Evolutionary conservation across 1,139 yeast species (phyloP).

Genomic region (Pichia sp.): DNA sequence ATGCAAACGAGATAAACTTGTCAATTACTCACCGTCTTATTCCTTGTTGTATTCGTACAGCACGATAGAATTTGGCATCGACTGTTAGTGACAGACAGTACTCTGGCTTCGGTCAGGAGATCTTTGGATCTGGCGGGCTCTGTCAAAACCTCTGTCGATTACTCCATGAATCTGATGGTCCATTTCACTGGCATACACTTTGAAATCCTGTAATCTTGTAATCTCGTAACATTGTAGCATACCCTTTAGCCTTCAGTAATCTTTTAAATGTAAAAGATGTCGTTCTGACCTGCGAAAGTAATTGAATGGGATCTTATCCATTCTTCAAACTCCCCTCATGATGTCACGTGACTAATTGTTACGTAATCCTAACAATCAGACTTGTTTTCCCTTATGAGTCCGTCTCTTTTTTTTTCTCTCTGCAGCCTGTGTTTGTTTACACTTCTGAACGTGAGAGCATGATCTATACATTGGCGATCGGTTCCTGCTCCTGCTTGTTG

Average conservation of each 20-base stretch:
- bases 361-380: too few relatives aligned
- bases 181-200: slow-evolving; percentile 55
- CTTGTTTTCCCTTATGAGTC: too few relatives aligned
- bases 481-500: too few relatives aligned
- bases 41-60: slow-evolving; percentile 7
- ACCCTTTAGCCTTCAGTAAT: background rate
- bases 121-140: slow-evolving; percentile 4
- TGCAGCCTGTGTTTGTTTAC: background rate
- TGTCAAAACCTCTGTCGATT: background rate
- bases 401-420: background rate
- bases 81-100: slow-evolving; percentile 12
- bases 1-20: slow-evolving; percentile 83
- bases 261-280: background rate
- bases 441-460: background rate
- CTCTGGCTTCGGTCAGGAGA: slow-evolving; percentile 21
- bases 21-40: slow-evolving; percentile 66
- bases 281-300: too few relatives aligned
- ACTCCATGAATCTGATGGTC: slow-evolving; percentile 44
- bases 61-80: slow-evolving; percentile 5
- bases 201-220: background rate
- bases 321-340: background rate
- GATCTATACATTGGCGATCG: background rate
- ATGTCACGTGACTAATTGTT: background rate
- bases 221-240: background rate
- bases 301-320: too few relatives aligned